These are phyloP conservation scores for Astragalus glycyphyllos DNA, from an alignment of 306 rosid species.

Conservation along the genomic window DNA sequence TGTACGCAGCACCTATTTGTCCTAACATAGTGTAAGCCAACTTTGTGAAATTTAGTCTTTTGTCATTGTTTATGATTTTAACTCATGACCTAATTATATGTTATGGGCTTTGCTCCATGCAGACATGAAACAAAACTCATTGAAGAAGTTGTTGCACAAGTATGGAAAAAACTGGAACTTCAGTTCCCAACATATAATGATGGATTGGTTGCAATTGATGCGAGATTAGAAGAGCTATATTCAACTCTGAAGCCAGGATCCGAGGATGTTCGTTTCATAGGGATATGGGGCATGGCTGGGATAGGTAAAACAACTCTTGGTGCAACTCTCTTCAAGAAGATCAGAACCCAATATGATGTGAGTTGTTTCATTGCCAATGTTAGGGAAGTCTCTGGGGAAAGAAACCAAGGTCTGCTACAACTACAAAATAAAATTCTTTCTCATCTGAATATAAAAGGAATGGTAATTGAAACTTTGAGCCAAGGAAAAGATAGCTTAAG, in stretches of 20 bases:
- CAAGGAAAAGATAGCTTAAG: not conserved
- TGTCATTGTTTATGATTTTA: no score
- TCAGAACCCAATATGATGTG: constrained; percentile 8
- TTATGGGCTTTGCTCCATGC: not conserved
- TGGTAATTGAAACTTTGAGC: not conserved
- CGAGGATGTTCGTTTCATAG: constrained; percentile 16
- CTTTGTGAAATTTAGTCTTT: no score
- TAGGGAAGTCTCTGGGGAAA: constrained; percentile 3
- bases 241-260: not conserved
- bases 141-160: constrained; percentile 10
- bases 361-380: constrained; percentile 11
- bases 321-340: not conserved
- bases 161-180: not conserved
- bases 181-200: constrained; percentile 18
- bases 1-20: not conserved
- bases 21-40: no score
- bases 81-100: no score
- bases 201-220: constrained; percentile 17
- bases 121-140: constrained; percentile 5
- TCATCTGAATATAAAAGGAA: not conserved
- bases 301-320: constrained; percentile 11
- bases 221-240: not conserved
- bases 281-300: constrained; percentile 33
- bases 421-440: not conserved
- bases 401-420: constrained; percentile 7